Percentiles rank a stretch among this genome's conserved stretches.
These are phyloP conservation scores for Candida corydali DNA, from an alignment of 805 yeast species.

Conservation along the genomic window DNA sequence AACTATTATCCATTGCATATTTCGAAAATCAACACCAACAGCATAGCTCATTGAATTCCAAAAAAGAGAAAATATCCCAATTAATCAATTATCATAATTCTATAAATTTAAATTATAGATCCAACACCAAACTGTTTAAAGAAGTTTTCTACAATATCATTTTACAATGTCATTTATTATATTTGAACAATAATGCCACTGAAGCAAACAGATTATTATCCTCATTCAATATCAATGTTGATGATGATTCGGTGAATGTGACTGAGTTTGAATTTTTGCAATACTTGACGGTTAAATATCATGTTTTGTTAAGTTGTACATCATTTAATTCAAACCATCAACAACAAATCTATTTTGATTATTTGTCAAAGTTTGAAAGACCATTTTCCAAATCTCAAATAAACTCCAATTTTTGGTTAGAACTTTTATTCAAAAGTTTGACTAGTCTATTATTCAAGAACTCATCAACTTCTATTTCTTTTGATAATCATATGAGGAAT, in stretches of 20 bases:
- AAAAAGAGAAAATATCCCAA: conserved; percentile 19
- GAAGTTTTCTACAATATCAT: conserved; percentile 31
- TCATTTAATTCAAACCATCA: conserved; percentile 5
- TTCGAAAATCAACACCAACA: conserved; percentile 2
- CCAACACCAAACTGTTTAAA: conserved; percentile 18
- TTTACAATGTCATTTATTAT: conserved; percentile 32
- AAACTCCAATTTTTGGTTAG: conserved; percentile 33
- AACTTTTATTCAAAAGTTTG: conserved; percentile 19
- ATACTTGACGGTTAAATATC: conserved; percentile 30
- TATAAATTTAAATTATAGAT: conserved; percentile 22
- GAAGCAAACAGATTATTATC: conserved; percentile 16
- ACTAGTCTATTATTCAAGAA: conserved; percentile 16
- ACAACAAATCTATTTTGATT: conserved; percentile 25
- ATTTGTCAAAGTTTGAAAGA: conserved; percentile 16
- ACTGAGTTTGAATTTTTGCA: conserved; percentile 21
- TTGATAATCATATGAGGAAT: conserved; percentile 12
- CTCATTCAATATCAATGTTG: conserved; percentile 9
- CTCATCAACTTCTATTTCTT: conserved; percentile 12
- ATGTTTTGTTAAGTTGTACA: conserved; percentile 26
- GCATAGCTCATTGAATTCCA: conserved; percentile 8
- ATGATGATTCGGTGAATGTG: conserved; percentile 7
- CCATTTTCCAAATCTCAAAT: conserved; percentile 27
- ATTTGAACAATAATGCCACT: conserved; percentile 17
- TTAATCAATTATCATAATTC: conserved; percentile 24
- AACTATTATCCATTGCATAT: conserved; percentile 13